Evolutionary conservation across 495 filamentous ascomycete genomes (phyloP).

Genomic region (Talaromyces ruber): DNA sequence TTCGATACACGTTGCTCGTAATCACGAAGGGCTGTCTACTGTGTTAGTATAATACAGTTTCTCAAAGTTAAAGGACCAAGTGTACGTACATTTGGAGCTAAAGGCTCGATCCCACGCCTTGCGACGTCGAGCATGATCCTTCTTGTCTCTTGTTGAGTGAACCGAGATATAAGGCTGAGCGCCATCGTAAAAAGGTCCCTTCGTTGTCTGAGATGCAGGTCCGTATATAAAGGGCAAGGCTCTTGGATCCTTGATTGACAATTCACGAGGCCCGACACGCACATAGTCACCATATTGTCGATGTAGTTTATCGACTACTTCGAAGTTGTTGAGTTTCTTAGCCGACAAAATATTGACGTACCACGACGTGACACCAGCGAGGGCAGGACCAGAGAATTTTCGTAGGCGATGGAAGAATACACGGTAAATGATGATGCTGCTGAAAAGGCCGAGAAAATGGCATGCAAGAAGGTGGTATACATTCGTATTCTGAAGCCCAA

Average conservation of each 20-base stretch:
- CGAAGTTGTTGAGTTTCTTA: slow-evolving; percentile 24
- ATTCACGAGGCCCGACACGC: slow-evolving; percentile 19
- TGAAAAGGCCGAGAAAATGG: slow-evolving; percentile 23
- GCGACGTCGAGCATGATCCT: slow-evolving; percentile 6
- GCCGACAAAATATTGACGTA: slow-evolving; percentile 20
- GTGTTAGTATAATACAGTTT: not conserved
- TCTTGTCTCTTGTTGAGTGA: slow-evolving; percentile 9
- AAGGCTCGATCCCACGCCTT: slow-evolving; percentile 6
- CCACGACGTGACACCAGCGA: slow-evolving; percentile 32
- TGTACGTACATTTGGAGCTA: not conserved
- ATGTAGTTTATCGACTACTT: slow-evolving; percentile 21
- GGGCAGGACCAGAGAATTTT: slow-evolving; percentile 34
- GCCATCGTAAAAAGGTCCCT: slow-evolving; percentile 29
- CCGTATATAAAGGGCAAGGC: slow-evolving; percentile 16
- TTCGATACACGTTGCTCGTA: slow-evolving; percentile 8
- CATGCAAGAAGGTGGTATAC: slow-evolving; percentile 6
- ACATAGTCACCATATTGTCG: slow-evolving; percentile 25
- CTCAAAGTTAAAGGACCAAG: not conserved
- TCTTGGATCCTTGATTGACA: slow-evolving; percentile 15
- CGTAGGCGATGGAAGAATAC: slow-evolving; percentile 34
- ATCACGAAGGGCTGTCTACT: slow-evolving; percentile 7
- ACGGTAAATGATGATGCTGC: slow-evolving; percentile 40
- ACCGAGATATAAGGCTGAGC: slow-evolving; percentile 4
- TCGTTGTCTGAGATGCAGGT: slow-evolving; percentile 15
- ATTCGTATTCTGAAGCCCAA: not conserved